Evolutionary conservation across 345 rosid species (phyloP).

Genomic region (Anacardium occidentale): DNA sequence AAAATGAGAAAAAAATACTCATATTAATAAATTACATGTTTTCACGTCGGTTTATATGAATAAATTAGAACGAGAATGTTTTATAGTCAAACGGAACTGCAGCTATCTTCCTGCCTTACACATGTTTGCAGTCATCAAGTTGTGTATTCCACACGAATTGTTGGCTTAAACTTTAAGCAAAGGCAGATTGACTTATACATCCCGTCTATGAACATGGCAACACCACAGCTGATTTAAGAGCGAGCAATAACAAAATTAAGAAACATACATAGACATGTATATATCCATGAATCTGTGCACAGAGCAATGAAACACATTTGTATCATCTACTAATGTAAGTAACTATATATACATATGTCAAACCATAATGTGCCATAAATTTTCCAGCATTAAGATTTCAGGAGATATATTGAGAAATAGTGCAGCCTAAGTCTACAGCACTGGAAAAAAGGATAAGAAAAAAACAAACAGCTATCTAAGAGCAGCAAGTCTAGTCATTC

Average conservation of each 20-base stretch:
- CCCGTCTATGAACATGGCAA: background rate
- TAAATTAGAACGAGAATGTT: too few species aligned
- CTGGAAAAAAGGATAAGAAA: background rate
- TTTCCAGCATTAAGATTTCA: conserved; percentile 4
- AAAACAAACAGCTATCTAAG: background rate
- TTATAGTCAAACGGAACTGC: background rate
- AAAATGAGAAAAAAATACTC: too few species aligned
- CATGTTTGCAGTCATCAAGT: too few species aligned
- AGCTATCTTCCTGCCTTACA: too few species aligned
- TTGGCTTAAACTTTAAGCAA: background rate
- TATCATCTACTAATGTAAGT: background rate
- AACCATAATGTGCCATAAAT: background rate
- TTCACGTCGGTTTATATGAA: too few species aligned
- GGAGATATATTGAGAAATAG: background rate
- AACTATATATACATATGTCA: background rate
- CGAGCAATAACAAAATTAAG: background rate
- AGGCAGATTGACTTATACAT: background rate
- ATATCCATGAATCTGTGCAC: background rate
- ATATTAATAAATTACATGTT: too few species aligned
- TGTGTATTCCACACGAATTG: background rate
- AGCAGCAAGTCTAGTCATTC: conserved; percentile 7
- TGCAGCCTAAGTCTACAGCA: conserved; percentile 1
- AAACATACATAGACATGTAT: background rate
- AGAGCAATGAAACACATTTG: background rate
- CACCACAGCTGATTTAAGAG: background rate